These are phyloP conservation scores for Sarocladium kiliense DNA, from an alignment of 2,329 filamentous ascomycete genomes.

Conservation along the genomic window DNA sequence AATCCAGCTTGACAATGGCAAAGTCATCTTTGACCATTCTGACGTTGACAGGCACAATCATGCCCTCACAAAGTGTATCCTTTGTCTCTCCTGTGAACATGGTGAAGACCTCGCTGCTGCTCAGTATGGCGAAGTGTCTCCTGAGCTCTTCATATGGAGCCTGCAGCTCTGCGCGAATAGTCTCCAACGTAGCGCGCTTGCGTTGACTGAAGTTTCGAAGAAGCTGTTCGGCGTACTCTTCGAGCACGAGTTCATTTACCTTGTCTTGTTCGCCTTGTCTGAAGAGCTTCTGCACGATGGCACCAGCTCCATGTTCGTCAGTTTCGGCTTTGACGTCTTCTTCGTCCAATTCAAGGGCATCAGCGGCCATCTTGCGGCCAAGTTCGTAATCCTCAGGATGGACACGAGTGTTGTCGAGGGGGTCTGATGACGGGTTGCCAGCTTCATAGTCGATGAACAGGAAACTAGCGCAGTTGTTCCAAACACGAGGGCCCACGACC, in stretches of 20 bases:
- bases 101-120: conserved; percentile 79
- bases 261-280: conserved; percentile 90
- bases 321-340: conserved; percentile 95
- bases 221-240: conserved; percentile 95
- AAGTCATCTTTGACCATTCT: conserved; percentile 88
- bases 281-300: conserved; percentile 91
- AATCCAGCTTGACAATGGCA: conserved; percentile 89
- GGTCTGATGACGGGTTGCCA: conserved; percentile 78
- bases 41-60: conserved; percentile 88
- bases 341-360: conserved; percentile 92
- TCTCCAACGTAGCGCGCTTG: conserved; percentile 93
- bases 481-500: conserved; percentile 84
- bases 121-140: conserved; percentile 67
- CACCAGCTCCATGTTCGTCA: conserved; percentile 82
- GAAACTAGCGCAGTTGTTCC: conserved; percentile 96
- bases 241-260: conserved; percentile 91
- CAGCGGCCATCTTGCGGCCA: conserved; percentile 95
- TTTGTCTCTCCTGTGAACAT: conserved; percentile 94
- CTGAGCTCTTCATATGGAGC: conserved; percentile 92
- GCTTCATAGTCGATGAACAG: conserved; percentile 83
- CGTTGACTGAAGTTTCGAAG: conserved; percentile 89
- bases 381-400: conserved; percentile 98
- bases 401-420: conserved; percentile 92
- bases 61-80: conserved; percentile 77
- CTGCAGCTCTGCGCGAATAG: conserved; percentile 88